Conservation (phyloP, 192 early-diverging fungal species). For the Spizellomyces punctatus region DNA sequence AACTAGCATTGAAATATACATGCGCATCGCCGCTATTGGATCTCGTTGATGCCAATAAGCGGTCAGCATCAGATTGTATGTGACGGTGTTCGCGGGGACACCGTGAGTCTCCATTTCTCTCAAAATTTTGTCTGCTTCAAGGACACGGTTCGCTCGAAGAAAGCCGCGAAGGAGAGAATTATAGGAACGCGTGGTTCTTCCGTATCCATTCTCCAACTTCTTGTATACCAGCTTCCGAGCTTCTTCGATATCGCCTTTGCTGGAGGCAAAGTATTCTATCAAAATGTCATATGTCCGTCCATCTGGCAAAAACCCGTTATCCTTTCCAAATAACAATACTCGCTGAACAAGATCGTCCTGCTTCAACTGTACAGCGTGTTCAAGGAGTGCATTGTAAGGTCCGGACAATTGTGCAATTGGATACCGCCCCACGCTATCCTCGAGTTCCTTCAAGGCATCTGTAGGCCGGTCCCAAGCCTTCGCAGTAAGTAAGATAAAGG, state of each 20-base stretch:
- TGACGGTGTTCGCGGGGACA: conserved; percentile 6
- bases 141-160: neutral
- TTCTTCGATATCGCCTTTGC: conserved; percentile 1
- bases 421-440: neutral
- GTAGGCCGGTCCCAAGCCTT: neutral
- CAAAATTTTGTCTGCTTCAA: conserved; percentile 2
- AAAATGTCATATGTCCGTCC: conserved; percentile 23
- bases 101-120: conserved; percentile 15
- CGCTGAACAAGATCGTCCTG: neutral
- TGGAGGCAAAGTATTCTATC: conserved; percentile 8
- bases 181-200: conserved; percentile 18
- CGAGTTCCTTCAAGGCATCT: neutral
- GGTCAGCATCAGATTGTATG: conserved; percentile 19
- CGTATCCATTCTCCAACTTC: neutral
- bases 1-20: conserved; percentile 11
- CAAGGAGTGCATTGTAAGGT: neutral
- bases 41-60: neutral
- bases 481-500: neutral
- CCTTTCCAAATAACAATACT: conserved; percentile 5
- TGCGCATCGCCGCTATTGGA: conserved; percentile 5
- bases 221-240: conserved; percentile 9
- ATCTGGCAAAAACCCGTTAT: conserved; percentile 13
- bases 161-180: conserved; percentile 16
- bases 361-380: neutral
- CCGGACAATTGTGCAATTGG: neutral